These are phyloP conservation scores for Cynara cardunculus DNA, from an alignment of 129 eudicot genomes.

Conservation along the genomic window DNA sequence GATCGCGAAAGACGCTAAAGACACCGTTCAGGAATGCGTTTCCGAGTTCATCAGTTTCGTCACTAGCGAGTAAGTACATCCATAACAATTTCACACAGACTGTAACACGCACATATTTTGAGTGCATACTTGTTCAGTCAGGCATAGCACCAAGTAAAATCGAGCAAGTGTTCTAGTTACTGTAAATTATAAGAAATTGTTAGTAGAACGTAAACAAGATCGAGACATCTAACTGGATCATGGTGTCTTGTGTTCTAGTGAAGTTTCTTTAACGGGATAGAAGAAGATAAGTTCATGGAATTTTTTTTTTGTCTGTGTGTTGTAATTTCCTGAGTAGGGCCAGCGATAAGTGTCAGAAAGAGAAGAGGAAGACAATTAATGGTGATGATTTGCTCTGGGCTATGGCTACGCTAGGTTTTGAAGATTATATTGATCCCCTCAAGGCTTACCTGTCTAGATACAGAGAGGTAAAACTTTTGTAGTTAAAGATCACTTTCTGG, in stretches of 20 bases:
- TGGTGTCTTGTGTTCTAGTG: no score
- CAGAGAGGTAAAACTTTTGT: conserved; percentile 43
- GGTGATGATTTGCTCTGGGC: conserved; percentile 75
- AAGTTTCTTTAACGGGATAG: neutral
- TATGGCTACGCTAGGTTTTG: conserved; percentile 70
- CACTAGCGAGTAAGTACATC: conserved; percentile 53
- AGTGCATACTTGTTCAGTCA: neutral
- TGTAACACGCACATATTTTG: neutral
- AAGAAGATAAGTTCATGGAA: neutral
- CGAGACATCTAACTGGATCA: neutral
- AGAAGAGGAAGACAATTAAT: conserved; percentile 60
- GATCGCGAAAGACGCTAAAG: conserved; percentile 69
- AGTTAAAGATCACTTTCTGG: neutral
- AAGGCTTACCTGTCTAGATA: conserved; percentile 55
- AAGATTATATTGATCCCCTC: conserved; percentile 60
- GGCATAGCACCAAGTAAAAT: neutral
- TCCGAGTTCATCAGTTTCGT: conserved; percentile 72
- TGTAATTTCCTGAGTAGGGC: conserved; percentile 36
- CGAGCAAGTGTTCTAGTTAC: neutral
- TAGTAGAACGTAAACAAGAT: neutral
- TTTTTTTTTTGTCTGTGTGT: neutral
- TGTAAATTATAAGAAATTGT: neutral
- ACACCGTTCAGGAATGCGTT: conserved; percentile 68
- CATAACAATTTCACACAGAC: neutral
- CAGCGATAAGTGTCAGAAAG: conserved; percentile 62